Base-by-base conservation (phyloP, 495 filamentous ascomycete species). In the Cenococcum geophilum region DNA sequence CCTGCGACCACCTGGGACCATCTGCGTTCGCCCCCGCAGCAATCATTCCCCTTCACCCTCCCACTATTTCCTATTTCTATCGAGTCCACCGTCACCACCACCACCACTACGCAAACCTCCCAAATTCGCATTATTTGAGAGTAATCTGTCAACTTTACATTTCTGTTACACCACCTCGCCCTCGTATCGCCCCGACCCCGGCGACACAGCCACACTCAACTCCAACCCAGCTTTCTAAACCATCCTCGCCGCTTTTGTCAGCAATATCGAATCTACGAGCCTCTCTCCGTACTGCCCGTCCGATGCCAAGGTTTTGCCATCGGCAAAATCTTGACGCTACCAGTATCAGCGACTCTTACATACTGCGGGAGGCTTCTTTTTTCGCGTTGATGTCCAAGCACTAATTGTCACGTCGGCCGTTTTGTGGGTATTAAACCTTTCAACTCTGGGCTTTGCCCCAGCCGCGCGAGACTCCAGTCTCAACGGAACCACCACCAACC, bases 381-480 rank as follows among this genome's bases (percentile, higher is more conserved):
- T 14, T 18, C 14, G 63, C 58, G 53, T 42, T 68, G 18, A 59
- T 68, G 36, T 63, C 61, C 61, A 61, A 55, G 40, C 49, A 40
- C 5, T 36, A 58, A 49, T 45, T 40, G 23, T 49, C 61, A 52
- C 58, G 18, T n/a, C 55, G 37, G 62, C 66, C 36, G 62, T 65
- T 65, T 65, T 68, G 66, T 43, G 66, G 40, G 58, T 34, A 51
- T 48, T 51, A 27, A 57, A 65, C 61, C 64, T 64, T 62, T 61
- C n/a, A 65, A 49, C 21, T 61, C 58, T 57, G 65, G 65, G 57
- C 61, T 68, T 57, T 54, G 64, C 60, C 64, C 62, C 58, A 62
- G 66, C 66, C 65, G 61, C 27, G 27, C 23, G 54, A 57, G 54
- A 57, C 54, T 22, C 25, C 22, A 34, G 35, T 36, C 54, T 36